Evolutionary conservation across 108 stramenopile species (phyloP), one percentile per base, ranked within the genome.

Genomic region (Cylindrotheca closterium): DNA sequence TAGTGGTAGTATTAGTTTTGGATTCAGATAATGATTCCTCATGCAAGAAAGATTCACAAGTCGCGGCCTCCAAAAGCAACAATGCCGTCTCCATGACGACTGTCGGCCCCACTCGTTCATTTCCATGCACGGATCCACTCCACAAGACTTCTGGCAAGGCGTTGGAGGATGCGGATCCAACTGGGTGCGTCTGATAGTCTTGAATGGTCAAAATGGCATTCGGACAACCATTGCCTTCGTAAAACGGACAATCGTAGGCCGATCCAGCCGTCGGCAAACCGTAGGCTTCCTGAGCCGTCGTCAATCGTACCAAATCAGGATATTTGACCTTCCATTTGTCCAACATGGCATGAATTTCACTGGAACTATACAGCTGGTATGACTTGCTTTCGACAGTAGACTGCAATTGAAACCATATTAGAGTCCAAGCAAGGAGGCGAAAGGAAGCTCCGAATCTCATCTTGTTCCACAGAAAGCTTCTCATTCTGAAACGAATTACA

Each of bases 91-190:
- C 67, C 64, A 85, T 71, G 1, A 76, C 78, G 1, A 73, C 68
- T 2, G 83, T 76, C 18, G 79, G 77, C 29, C 97, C 97, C 17
- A 98, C 90, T 26, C 83, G 82, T 83, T 98, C 96, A 65, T 98
- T 79, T 19, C 97, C 97, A 68, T 95, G 96, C 0, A 95, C 60
- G 0, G 73, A 73, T n/a, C 97, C 97, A 46, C 82, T 87, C 65
- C 96, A 79, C 59, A 97, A 93, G 4, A 97, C 94, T 74, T 96
- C 90, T 1, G 96, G 92, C 3, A 90, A 46, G 19, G 42, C 62
- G 26, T 67, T 73, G 52, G 79, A 76, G 18, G 78, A 60, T 12
- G 42, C 72, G 1, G 84, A 77, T 51, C 75, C 86, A 37, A 74
- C 71, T 26, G 88, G 85, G 68, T 91, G 80, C 27, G 71, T 72